Percentiles rank a stretch among this genome's conserved stretches.
These are phyloP conservation scores for Castanea mollissima DNA, from an alignment of 306 rosid species.

Conservation along the genomic window DNA sequence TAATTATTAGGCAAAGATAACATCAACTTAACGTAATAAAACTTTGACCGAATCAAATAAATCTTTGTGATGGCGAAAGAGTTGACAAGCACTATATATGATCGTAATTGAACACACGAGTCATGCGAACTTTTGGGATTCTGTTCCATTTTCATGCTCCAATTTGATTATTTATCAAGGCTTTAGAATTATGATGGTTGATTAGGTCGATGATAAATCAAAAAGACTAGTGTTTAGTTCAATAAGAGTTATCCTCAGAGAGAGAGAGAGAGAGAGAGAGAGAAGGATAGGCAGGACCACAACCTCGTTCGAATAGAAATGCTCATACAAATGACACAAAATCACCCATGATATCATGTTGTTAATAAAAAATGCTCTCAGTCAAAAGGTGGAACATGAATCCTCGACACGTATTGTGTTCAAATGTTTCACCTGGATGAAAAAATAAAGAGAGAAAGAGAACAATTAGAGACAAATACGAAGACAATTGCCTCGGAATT, in stretches of 20 bases:
- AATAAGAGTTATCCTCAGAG: slow-evolving; percentile 5
- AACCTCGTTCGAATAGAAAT: slow-evolving; percentile 37
- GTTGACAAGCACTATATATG: neutral
- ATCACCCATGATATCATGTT: neutral
- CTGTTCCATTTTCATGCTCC: slow-evolving; percentile 24
- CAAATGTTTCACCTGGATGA: slow-evolving; percentile 34
- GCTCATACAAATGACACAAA: slow-evolving; percentile 15
- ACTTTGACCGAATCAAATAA: slow-evolving; percentile 6
- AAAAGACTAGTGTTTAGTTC: slow-evolving; percentile 14
- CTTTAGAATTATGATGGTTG: slow-evolving; percentile 17
- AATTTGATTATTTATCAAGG: slow-evolving; percentile 34
- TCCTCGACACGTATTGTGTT: slow-evolving; percentile 54
- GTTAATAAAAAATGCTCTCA: slow-evolving; percentile 19
- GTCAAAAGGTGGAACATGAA: slow-evolving; percentile 56
- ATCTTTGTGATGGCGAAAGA: slow-evolving; percentile 19
- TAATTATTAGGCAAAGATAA: slow-evolving; percentile 17
- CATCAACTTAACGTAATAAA: neutral
- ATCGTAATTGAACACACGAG: slow-evolving; percentile 29
- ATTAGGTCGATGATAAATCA: slow-evolving; percentile 31
- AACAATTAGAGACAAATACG: slow-evolving; percentile 68
- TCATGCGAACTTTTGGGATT: slow-evolving; percentile 49
- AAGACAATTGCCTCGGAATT: slow-evolving; percentile 50
- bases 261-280: neutral
- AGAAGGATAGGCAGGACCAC: slow-evolving; percentile 44
- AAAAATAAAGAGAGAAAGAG: slow-evolving; percentile 42